Evolutionary conservation across 1,139 yeast species (phyloP).

Genomic region (Yamadazyma mexicana): DNA sequence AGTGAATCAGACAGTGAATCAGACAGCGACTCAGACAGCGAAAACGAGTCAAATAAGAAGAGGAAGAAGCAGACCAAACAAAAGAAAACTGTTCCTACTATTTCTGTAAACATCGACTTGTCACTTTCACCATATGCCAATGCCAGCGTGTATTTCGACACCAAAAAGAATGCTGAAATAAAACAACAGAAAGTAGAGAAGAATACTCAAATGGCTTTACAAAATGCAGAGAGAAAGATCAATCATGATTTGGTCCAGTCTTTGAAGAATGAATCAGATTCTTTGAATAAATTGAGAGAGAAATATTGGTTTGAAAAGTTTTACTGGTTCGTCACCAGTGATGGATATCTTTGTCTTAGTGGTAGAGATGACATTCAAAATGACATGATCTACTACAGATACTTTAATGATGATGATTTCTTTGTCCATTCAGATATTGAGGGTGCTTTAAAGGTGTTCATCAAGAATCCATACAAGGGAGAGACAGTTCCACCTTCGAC

Average conservation of each 20-base stretch:
- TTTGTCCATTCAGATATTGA: slow-evolving; percentile 76
- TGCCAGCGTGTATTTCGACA: slow-evolving; percentile 81
- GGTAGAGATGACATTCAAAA: slow-evolving; percentile 84
- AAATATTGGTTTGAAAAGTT: slow-evolving; percentile 94
- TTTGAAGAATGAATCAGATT: slow-evolving; percentile 63
- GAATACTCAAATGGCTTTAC: slow-evolving; percentile 75
- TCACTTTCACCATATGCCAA: slow-evolving; percentile 82
- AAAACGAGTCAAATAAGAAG: slow-evolving; percentile 27
- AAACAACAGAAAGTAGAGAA: slow-evolving; percentile 82
- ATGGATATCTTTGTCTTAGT: slow-evolving; percentile 82
- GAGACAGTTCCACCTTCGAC: slow-evolving; percentile 80
- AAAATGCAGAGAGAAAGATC: slow-evolving; percentile 81
- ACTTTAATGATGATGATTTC: slow-evolving; percentile 70
- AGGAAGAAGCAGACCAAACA: slow-evolving; percentile 12
- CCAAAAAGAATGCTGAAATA: slow-evolving; percentile 71
- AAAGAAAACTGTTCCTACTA: slow-evolving; percentile 16
- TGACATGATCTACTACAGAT: slow-evolving; percentile 80
- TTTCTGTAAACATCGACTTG: slow-evolving; percentile 66
- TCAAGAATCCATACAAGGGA: slow-evolving; percentile 69
- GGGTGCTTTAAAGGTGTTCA: slow-evolving; percentile 72
- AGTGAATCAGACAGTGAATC: slow-evolving; percentile 31
- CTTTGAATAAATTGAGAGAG: slow-evolving; percentile 63
- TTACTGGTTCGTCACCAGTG: slow-evolving; percentile 87
- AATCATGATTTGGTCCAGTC: slow-evolving; percentile 68
- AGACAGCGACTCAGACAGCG: slow-evolving; percentile 27